A percentile compares a stretch with the other conserved stretches of the same genome.
Evolutionary conservation across 306 rosid genomes (phyloP).

Genomic region (Luffa acutangula): DNA sequence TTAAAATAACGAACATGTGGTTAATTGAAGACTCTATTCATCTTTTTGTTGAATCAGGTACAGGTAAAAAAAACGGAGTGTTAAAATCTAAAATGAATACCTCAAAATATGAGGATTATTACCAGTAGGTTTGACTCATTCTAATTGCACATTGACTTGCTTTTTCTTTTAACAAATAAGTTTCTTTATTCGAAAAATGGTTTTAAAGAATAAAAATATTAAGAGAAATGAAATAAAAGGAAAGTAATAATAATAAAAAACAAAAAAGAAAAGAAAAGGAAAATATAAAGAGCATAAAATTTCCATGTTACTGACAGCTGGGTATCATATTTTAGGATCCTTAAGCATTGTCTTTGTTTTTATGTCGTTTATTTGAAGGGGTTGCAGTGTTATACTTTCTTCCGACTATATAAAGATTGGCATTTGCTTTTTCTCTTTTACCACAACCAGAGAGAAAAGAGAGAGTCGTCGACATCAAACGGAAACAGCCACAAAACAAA

Average conservation of each 20-base stretch:
- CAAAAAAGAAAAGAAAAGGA: background rate
- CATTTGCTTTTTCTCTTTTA: background rate
- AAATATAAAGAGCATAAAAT: background rate
- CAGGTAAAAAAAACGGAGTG: background rate
- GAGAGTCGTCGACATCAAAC: background rate
- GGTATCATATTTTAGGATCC: background rate
- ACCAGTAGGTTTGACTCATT: background rate
- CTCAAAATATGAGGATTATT: background rate
- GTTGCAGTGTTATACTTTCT: background rate
- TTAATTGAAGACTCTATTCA: background rate
- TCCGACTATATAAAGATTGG: constrained; percentile 7
- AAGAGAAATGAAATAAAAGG: background rate
- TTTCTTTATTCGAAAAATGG: too few species aligned
- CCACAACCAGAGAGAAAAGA: background rate
- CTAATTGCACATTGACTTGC: background rate
- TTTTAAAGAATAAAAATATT: background rate
- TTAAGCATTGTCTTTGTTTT: background rate
- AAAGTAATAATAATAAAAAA: too few species aligned
- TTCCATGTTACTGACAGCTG: constrained; percentile 3
- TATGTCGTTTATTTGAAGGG: background rate
- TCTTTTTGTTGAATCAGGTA: background rate
- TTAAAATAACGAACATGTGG: background rate
- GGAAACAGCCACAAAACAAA: background rate
- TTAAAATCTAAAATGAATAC: background rate
- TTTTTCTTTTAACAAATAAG: background rate